phyloP scores from a whole-genome alignment of 148 eudicot genomes.

The Rhododendron vialii region DNA sequence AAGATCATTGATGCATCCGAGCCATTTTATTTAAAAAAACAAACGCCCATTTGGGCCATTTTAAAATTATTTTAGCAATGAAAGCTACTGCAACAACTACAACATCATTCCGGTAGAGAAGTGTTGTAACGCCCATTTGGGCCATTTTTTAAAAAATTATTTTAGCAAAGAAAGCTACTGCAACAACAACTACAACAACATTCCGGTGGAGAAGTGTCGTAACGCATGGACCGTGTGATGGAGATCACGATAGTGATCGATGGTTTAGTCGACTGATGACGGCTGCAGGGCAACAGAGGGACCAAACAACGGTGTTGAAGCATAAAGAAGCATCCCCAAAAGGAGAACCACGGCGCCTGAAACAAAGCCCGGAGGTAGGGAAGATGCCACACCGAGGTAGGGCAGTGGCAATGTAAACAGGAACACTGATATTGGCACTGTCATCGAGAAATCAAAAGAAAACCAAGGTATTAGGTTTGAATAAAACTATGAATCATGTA shows the following conservation, averaged over 20 bases:
- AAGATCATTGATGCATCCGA: background rate
- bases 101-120: background rate
- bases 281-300: constrained; percentile 27
- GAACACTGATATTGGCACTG: constrained; percentile 82
- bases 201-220: background rate
- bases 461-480: background rate
- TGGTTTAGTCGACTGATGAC: constrained; percentile 9
- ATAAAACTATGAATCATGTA: background rate
- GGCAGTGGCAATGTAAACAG: constrained; percentile 87
- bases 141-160: background rate
- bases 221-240: background rate
- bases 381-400: constrained; percentile 72
- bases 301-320: constrained; percentile 46
- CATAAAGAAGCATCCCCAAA: constrained; percentile 63
- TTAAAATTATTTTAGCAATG: background rate
- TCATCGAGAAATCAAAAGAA: constrained; percentile 7
- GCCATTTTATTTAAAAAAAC: background rate
- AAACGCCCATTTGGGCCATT: background rate
- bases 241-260: background rate
- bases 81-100: background rate
- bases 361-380: constrained; percentile 82
- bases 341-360: constrained; percentile 67
- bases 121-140: background rate
- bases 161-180: background rate
- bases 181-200: background rate